phyloP scores from a whole-genome alignment of 371 early-diverging fungal species.

The Rhizomucor miehei region DNA sequence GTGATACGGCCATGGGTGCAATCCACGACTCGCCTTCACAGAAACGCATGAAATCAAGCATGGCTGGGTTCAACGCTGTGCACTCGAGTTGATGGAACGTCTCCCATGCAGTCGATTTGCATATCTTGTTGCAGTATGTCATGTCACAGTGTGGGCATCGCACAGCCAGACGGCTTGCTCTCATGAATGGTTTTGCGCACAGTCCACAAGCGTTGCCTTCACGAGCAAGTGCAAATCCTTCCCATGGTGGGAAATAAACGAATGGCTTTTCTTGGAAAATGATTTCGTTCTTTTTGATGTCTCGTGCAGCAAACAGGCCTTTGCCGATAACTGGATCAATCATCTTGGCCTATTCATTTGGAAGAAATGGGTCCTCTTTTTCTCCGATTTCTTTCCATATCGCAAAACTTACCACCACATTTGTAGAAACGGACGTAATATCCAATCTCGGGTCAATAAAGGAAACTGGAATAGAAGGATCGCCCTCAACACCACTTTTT shows the following conservation, averaged over 20 bases:
- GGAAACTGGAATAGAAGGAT: constrained; percentile 61
- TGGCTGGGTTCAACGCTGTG: constrained; percentile 42
- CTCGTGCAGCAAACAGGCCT: constrained; percentile 60
- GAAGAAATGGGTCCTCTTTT: background rate
- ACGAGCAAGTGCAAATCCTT: constrained; percentile 44
- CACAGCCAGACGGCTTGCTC: constrained; percentile 29
- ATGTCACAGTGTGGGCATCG: constrained; percentile 54
- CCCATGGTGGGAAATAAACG: constrained; percentile 65
- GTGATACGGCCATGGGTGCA: constrained; percentile 57
- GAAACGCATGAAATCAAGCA: constrained; percentile 43
- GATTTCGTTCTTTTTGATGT: constrained; percentile 50
- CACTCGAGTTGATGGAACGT: constrained; percentile 59
- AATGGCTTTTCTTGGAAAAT: constrained; percentile 62
- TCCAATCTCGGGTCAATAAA: constrained; percentile 59
- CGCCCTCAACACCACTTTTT: constrained; percentile 50
- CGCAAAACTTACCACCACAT: constrained; percentile 27
- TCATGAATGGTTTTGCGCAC: constrained; percentile 52
- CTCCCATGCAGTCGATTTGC: constrained; percentile 52
- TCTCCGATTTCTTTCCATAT: background rate
- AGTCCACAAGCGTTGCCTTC: constrained; percentile 58
- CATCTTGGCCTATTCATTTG: constrained; percentile 41
- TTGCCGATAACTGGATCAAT: constrained; percentile 62
- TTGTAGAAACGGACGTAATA: constrained; percentile 34
- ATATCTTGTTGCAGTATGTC: constrained; percentile 53
- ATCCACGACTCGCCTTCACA: constrained; percentile 54